These are phyloP conservation scores for Colletotrichum graminicola DNA, from an alignment of 2,329 filamentous ascomycete species.

Conservation along the genomic window DNA sequence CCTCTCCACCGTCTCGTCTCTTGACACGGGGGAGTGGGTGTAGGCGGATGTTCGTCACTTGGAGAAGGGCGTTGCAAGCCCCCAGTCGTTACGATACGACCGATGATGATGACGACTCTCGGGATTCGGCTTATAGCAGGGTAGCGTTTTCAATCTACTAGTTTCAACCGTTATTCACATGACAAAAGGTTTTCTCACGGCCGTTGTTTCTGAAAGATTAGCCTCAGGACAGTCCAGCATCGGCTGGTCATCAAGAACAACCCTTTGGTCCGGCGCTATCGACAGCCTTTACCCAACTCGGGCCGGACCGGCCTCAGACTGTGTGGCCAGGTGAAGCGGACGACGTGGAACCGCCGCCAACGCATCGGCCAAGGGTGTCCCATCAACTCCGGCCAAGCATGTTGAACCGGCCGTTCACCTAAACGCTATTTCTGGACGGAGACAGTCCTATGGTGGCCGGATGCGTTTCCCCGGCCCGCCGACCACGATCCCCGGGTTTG, in stretches of 20 bases:
- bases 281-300: background rate
- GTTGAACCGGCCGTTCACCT: background rate
- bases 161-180: background rate
- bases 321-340: background rate
- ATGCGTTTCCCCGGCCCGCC: constrained; percentile 20
- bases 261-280: background rate
- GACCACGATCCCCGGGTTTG: constrained; percentile 21
- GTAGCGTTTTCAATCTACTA: constrained; percentile 25
- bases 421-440: background rate
- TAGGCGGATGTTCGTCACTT: background rate
- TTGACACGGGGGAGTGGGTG: background rate
- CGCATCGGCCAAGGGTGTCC: background rate
- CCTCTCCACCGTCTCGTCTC: background rate
- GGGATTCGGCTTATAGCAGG: constrained; percentile 7
- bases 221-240: background rate
- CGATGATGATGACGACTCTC: constrained; percentile 9
- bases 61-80: background rate
- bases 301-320: background rate
- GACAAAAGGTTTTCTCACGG: background rate
- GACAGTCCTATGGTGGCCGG: background rate
- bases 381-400: background rate
- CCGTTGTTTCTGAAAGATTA: background rate
- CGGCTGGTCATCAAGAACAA: background rate
- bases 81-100: constrained; percentile 2
- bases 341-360: background rate